A percentile compares a stretch with the other conserved stretches of the same genome.
phyloP scores from a whole-genome alignment of 176 grass and related monocot genomes.

The Carex pumila region DNA sequence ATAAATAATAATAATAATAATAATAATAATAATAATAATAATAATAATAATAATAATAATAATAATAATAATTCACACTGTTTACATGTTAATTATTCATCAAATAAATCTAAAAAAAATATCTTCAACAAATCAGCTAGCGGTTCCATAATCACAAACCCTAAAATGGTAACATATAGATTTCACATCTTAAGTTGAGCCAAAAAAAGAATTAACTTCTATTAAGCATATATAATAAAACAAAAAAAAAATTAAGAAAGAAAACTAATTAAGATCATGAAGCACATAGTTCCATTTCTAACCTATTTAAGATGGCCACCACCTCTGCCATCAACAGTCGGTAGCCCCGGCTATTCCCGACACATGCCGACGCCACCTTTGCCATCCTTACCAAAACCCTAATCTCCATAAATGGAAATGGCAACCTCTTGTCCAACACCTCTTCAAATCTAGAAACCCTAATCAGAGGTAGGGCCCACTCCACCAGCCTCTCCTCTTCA shows the following conservation, averaged over 20 bases:
- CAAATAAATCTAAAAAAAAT: neutral
- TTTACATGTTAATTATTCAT: neutral
- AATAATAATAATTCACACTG: too few relatives aligned
- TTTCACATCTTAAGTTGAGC: neutral
- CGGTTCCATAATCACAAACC: neutral
- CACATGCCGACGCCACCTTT: conserved; percentile 62
- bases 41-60: too few relatives aligned
- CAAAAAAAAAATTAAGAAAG: neutral
- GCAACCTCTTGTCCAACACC: conserved; percentile 37
- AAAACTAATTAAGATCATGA: neutral
- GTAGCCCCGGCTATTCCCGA: conserved; percentile 39
- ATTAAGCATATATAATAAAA: too few relatives aligned
- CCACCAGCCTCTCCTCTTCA: conserved; percentile 31
- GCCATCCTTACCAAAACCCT: conserved; percentile 32
- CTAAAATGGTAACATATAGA: neutral
- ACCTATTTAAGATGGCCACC: conserved; percentile 51
- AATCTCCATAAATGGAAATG: conserved; percentile 23
- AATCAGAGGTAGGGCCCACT: conserved; percentile 50
- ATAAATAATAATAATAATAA: too few relatives aligned
- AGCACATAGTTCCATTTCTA: conserved; percentile 31
- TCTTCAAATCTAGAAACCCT: conserved; percentile 17
- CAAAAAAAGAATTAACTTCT: neutral
- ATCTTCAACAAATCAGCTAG: neutral
- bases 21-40: too few relatives aligned
- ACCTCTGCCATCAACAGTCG: conserved; percentile 48